Base-by-base conservation (phyloP, 169 alveolate genomes). In the Plasmodium coatneyi region DNA sequence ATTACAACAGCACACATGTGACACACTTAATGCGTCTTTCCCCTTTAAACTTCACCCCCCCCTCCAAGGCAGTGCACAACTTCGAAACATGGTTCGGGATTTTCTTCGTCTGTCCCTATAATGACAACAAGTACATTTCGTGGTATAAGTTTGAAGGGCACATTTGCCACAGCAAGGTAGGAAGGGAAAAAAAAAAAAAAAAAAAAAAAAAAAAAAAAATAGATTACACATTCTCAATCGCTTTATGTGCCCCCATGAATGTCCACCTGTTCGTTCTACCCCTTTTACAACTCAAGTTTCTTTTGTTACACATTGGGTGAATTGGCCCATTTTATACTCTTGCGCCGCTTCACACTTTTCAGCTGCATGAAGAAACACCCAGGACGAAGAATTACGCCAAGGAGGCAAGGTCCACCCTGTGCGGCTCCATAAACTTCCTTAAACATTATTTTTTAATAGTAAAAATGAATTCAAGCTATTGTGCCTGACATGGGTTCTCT, bases 71-170 rank as follows among this genome's bases (percentile, higher is more conserved):
- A 7, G 43, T 28, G 41, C 79, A 25, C 19, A 16, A 19, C 25
- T 84, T 84, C 66, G 86, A 84, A n/a, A 49, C 84, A 30, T 32
- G 52, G 54, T 84, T 74, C 66, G 93, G 93, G 34, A 84, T 84
- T 74, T 72, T 74, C 30, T 84, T 84, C 28, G 84, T 84, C 16
- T 32, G 66, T 12, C 93, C 93, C 12, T 74, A 84, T 36, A 84
- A 84, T 22, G 84, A 84, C 10, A 66, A 34, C 19, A 84, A 84
- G 43, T 84, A 72, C 66, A 72, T 84, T 74, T 74, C 79, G 43
- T 84, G 93, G 93, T 32, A 71, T n/a, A 74, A 84, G 79, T 84
- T 46, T 66, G 93, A 84, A 66, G n/a, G 25, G n/a, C 80, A 84
- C 10, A 32, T 76, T 6, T 84, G 93, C 39, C n/a, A 22, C 30